Base-by-base conservation (phyloP, 2,329 filamentous ascomycete species). In the Tolypocladium ophioglossoides region DNA sequence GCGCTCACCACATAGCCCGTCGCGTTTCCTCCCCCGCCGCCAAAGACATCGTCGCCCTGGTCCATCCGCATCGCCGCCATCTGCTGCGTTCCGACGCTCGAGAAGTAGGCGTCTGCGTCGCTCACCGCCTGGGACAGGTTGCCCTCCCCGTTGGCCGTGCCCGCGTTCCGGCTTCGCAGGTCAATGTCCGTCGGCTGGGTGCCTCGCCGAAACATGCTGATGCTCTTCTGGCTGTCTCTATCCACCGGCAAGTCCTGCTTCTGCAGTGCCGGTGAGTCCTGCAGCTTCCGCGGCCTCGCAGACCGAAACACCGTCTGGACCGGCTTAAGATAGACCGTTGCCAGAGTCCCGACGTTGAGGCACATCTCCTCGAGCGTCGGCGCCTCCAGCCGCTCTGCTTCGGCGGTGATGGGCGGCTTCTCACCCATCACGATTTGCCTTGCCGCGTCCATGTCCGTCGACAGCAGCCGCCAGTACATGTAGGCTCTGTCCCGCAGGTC, bases 391-490 rank as follows among this genome's bases (percentile, higher is more conserved):
- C 92, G 92, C 72, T 99, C 94, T 32, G 89, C 91, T 70, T 99
- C 94, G 37, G 94, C 92, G 1, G 91, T 96, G 70, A 99, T 97
- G 9, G 92, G 82, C 8, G 94, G 94, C 69, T 99, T 99, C 62
- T 95, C 88, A 56, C 94, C 92, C 92, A 99, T 97, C 60, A 99
- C 91, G 52, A 99, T 83, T 58, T 84, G 77, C 67, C 88, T 94
- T 2, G 94, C 94, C 0, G 87, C 83, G 51, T 86, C 84, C 62
- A 95, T 92, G 68, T 96, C 91, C 0, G 91, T 95, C 1, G 91
- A 96, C 2, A 99, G 79, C 16, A 99, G 79, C 5, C 94, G 89
- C 94, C 94, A 99, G 76, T 99, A 99, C 91, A 99, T 97, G 75
- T 96, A 99, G 0, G 94, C 94, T 63, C 94, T 80, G 69, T 99